Base-by-base conservation (phyloP, 805 yeast species). In the Yamadazyma tumulicola region DNA sequence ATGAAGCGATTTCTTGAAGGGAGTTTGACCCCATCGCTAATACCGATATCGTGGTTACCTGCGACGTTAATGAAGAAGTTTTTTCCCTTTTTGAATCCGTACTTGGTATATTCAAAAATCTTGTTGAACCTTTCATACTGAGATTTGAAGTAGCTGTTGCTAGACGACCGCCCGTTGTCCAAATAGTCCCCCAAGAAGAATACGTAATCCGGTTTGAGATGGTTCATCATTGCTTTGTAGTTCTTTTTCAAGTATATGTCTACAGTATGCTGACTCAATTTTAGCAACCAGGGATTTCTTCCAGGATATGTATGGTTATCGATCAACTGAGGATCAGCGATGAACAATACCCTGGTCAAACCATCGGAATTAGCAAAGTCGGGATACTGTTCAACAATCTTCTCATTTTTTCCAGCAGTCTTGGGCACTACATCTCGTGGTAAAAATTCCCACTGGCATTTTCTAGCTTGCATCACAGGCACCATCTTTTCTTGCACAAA, bases 11-110 rank as follows among this genome's bases (percentile, higher is more conserved):
- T 42, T 20, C 64, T 42, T 26, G 59, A 49, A 19, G 45, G 39
- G 17, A 73, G 63, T 14, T 77, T 69, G 10, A 93, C 78, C 5
- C 45, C 39, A 46, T 83, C 78, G 7, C 91, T 96, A 59, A 82
- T 87, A 0, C 99, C 99, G 41, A 94, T 85, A 55, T 93, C 99
- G 57, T 93, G 99, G 52, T 93, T 93, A 2, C 98, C 99, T 0
- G 96, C 95, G 1, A 64, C 45, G 37, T 62, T 59, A 11, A 52
- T 47, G 39, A 58, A 59, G 49, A 52, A 52, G 38, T 52, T 59
- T 20, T 43, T 37, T 19, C 54, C 58, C 12, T 54, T 40, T 16
- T 35, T 39, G 23, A 37, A 41, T 9, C 42, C 35, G 27, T 41
- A 49, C 10, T 28, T 33, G n/a, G 38, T 31, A 22, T 41, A 43